Evolutionary conservation across 1,139 yeast species (phyloP).

Genomic region (Taphrina confusa): DNA sequence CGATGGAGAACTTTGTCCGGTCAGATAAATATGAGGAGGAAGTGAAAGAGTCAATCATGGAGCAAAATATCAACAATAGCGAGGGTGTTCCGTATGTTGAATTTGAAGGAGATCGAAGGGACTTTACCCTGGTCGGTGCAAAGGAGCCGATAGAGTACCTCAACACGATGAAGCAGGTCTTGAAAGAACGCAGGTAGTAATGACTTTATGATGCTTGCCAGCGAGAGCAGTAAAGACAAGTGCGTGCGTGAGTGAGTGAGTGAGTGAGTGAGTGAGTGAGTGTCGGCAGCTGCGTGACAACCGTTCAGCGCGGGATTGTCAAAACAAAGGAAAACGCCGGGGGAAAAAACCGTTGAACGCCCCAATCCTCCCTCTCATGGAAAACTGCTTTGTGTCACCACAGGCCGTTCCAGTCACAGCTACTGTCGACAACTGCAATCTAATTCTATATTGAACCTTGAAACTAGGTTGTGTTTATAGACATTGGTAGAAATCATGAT

Average conservation of each 20-base stretch:
- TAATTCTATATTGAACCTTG: no score
- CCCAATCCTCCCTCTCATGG: no score
- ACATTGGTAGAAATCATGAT: no score
- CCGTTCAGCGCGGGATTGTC: conserved; percentile 1
- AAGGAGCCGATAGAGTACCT: conserved; percentile 19
- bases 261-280: no score
- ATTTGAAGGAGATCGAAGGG: conserved; percentile 25
- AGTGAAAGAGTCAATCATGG: conserved; percentile 10
- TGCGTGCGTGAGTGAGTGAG: neutral
- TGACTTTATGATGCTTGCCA: neutral
- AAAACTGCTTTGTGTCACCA: no score
- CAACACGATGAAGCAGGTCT: conserved; percentile 16
- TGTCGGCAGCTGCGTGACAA: no score
- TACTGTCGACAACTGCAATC: no score
- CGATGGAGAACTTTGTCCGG: neutral
- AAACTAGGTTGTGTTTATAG: no score
- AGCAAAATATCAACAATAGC: conserved; percentile 20
- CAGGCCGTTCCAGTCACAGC: no score
- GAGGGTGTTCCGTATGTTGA: conserved; percentile 17
- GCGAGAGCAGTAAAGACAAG: no score
- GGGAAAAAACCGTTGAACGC: no score
- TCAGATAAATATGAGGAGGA: conserved; percentile 9
- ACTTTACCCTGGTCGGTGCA: conserved; percentile 28
- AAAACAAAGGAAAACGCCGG: conserved; percentile 1
- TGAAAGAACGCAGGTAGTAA: conserved; percentile 13